Evolutionary conservation across 345 rosid species (phyloP).

Genomic region (Ricinus communis): DNA sequence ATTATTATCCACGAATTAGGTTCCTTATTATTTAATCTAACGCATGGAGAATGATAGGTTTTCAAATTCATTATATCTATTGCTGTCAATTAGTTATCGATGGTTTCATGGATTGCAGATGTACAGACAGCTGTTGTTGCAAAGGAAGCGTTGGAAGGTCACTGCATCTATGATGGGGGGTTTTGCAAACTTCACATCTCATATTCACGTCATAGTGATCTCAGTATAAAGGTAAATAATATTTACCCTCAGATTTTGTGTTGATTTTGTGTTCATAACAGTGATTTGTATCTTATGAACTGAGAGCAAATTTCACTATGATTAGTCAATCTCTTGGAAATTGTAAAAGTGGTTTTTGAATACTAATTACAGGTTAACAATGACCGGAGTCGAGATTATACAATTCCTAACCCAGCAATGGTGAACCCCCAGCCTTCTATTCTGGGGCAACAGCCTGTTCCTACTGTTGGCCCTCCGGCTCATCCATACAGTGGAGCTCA

Average conservation of each 20-base stretch:
- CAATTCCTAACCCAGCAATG: slow-evolving; percentile 56
- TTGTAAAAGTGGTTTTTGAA: background rate
- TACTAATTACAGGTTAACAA: slow-evolving; percentile 67
- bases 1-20: background rate
- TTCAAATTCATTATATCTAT: background rate
- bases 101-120: slow-evolving; percentile 49
- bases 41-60: background rate
- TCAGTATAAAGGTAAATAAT: slow-evolving; percentile 76
- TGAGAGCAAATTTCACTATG: too few relatives aligned
- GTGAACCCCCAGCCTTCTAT: slow-evolving; percentile 53
- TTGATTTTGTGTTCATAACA: background rate
- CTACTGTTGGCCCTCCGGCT: slow-evolving; percentile 36
- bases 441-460: slow-evolving; percentile 68
- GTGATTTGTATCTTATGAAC: too few relatives aligned
- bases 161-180: slow-evolving; percentile 96
- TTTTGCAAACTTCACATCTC: slow-evolving; percentile 97
- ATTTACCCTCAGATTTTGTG: background rate
- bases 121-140: slow-evolving; percentile 92
- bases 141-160: slow-evolving; percentile 98
- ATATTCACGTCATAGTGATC: slow-evolving; percentile 92
- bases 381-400: slow-evolving; percentile 91
- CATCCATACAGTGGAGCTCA: slow-evolving; percentile 52
- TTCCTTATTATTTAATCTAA: background rate
- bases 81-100: slow-evolving; percentile 7
- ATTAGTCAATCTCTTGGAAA: background rate